Percentiles rank a stretch among this genome's conserved stretches.
Conservation (phyloP, 2,329 filamentous ascomycete species). For the Diaporthe batatas region DNA sequence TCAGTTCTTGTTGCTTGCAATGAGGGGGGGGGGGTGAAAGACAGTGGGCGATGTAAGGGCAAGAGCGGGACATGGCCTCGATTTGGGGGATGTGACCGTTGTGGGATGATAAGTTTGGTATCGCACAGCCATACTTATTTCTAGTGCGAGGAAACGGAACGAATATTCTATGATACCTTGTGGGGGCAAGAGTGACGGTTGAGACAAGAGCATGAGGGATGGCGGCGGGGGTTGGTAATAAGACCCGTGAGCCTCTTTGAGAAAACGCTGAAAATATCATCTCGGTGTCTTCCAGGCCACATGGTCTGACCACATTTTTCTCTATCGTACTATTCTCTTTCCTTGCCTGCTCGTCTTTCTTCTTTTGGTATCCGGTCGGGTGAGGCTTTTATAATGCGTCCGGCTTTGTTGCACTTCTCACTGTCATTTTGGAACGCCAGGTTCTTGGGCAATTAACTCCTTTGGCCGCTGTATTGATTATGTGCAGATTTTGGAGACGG, state of each 20-base stretch:
- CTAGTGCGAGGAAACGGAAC: background rate
- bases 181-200: background rate
- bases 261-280: slow-evolving; percentile 25
- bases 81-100: background rate
- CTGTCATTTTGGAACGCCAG: background rate
- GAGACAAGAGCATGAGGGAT: background rate
- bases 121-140: background rate
- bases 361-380: background rate
- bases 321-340: background rate
- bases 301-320: background rate
- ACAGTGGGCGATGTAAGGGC: background rate
- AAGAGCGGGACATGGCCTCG: background rate
- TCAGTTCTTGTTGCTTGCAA: background rate
- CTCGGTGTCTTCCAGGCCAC: slow-evolving; percentile 27
- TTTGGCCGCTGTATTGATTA: background rate
- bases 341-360: too few species aligned
- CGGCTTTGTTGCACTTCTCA: background rate
- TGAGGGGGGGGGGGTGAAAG: background rate
- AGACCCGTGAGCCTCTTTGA: slow-evolving; percentile 8
- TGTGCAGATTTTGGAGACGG: background rate
- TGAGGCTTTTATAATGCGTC: background rate
- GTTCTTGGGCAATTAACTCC: background rate
- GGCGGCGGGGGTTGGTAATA: slow-evolving; percentile 7
- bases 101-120: background rate
- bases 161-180: background rate